Conservation (phyloP, 768 basidiomycete species). For the Mycena rebaudengoi region DNA sequence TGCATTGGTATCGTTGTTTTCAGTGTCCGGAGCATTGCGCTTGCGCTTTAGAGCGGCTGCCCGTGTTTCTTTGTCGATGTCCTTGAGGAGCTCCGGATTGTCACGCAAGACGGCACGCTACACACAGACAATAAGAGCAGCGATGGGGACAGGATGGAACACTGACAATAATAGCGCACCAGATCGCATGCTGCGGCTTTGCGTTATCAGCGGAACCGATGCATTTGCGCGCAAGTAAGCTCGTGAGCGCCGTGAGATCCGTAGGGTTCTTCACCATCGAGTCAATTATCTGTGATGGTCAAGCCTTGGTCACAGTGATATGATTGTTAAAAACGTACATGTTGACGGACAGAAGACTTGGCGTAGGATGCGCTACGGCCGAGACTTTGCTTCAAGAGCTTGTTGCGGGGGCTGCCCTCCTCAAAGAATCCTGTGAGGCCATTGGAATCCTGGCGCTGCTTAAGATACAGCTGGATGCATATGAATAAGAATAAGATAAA, state of each 20-base stretch:
- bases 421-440: background rate
- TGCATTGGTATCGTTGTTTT: too few species aligned
- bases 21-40: too few species aligned
- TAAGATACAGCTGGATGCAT: background rate
- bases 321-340: background rate
- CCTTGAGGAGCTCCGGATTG: too few species aligned
- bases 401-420: background rate
- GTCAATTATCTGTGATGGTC: too few species aligned
- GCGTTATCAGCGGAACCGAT: background rate
- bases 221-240: background rate
- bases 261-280: background rate
- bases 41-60: too few species aligned
- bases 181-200: background rate
- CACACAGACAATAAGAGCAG: too few species aligned
- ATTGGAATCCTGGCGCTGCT: background rate
- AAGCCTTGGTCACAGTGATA: too few species aligned
- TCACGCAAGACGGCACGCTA: too few species aligned
- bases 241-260: background rate
- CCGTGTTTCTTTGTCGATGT: too few species aligned
- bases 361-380: background rate
- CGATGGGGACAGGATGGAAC: too few species aligned
- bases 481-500: background rate
- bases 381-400: background rate
- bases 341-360: background rate
- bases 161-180: background rate